phyloP scores from a whole-genome alignment of 345 rosid species.

The Laguncularia racemosa region DNA sequence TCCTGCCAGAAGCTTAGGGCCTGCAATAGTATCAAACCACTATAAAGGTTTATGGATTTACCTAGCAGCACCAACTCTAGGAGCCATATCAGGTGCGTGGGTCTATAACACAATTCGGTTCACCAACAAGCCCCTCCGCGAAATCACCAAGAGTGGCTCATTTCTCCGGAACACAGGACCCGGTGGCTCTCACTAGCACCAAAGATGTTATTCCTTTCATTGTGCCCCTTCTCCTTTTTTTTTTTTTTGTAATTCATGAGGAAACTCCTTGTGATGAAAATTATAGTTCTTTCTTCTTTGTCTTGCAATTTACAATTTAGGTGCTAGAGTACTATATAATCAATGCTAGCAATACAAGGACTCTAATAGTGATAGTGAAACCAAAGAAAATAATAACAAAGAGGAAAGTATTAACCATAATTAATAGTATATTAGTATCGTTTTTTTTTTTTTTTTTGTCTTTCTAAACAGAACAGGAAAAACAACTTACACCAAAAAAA shows the following conservation, averaged over 20 bases:
- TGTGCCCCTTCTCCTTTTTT: background rate
- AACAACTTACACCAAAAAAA: too few relatives aligned
- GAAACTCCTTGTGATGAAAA: too few relatives aligned
- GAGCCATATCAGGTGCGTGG: constrained; percentile 46
- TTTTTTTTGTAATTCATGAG: background rate
- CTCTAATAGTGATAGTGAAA: too few relatives aligned
- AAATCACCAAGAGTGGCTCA: constrained; percentile 7
- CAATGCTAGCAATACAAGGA: too few relatives aligned
- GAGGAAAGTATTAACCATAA: too few relatives aligned
- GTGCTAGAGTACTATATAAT: background rate
- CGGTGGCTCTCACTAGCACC: background rate
- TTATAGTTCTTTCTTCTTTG: too few relatives aligned
- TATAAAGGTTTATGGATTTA: constrained; percentile 40
- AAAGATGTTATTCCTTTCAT: background rate
- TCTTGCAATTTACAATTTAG: background rate
- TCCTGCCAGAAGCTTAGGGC: constrained; percentile 60
- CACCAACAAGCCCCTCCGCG: constrained; percentile 36
- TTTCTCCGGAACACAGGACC: background rate
- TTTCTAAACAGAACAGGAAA: too few relatives aligned
- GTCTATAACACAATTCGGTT: constrained; percentile 34
- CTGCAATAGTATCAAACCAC: constrained; percentile 35
- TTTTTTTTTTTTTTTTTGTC: too few relatives aligned
- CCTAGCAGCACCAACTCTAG: constrained; percentile 30
- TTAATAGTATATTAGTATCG: too few relatives aligned
- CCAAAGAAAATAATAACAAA: too few relatives aligned